Base-by-base conservation (phyloP, 495 filamentous ascomycete species). In the Hypoxylon fuscum region DNA sequence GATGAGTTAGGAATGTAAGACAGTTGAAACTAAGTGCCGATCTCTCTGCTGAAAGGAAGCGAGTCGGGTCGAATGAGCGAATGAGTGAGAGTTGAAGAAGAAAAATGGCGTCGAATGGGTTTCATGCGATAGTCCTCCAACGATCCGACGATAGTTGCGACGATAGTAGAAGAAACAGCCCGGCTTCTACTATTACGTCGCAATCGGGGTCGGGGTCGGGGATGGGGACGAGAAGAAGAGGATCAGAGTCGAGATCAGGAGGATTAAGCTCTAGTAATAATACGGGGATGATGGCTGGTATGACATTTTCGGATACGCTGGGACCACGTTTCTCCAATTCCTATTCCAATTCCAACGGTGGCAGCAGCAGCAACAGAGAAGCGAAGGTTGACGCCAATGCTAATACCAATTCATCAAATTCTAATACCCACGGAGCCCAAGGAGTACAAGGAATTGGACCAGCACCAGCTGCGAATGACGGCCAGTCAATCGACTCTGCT, bases 81-180 rank as follows among this genome's bases (percentile, higher is more conserved):
- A 55, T 59, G 43, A 62, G 59, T 49, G 3, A 45, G 49, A 52
- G 64, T 27, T 7, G 25, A 49, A 42, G 32, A 12, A n/a, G n/a
- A n/a, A 69, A 23, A 59, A 77, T 77, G 75, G 76, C 79, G 25
- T 59, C 66, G 3, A 68, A 72, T 51, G 70, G 72, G 43, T 82
- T 79, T 67, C 72, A 68, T 52, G 77, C 79, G 63, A 79, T 74
- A 11, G 76, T 79, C 64, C 70, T 81, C 69, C 76, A 79, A 65
- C 73, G 74, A 18, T 69, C 75, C 44, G 65, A 73, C 43, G 71
- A 76, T 64, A 72, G 71, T 64, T 74, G 77, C 43, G 74, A 71
- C 51, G 69, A 73, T 32, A 70, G 62, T 18, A 53, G 46, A 48
- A 43, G 45, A 48, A 50, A 31, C 41, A 52, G 15, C 53, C 41